phyloP scores from a whole-genome alignment of 163 green algal genomes.

The Chlorella variabilis region DNA sequence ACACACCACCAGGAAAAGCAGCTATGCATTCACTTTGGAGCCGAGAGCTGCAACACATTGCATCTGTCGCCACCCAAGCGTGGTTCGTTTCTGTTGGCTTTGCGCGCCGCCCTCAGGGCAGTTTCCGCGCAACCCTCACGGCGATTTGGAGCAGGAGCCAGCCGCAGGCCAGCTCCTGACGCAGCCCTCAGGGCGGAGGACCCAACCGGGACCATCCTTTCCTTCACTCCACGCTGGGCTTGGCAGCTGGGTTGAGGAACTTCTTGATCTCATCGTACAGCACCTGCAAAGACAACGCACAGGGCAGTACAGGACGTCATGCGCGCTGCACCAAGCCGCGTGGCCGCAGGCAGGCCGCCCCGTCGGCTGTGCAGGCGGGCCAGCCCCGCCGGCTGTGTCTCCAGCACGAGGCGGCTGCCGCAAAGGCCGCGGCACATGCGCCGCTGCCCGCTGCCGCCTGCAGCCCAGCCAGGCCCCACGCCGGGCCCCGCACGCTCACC shows the following conservation, averaged over 20 bases:
- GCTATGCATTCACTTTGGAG: background rate
- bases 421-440: too few relatives aligned
- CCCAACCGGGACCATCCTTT: too few relatives aligned
- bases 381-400: too few relatives aligned
- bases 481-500: conserved; percentile 43
- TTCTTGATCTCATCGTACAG: conserved; percentile 92
- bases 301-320: too few relatives aligned
- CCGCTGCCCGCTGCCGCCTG: background rate
- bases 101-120: too few relatives aligned
- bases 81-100: background rate
- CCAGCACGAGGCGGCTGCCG: background rate
- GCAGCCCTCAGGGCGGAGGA: too few relatives aligned
- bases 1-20: background rate
- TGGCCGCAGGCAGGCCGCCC: background rate
- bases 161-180: too few relatives aligned
- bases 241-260: conserved; percentile 32
- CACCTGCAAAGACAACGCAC: conserved; percentile 30
- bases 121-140: too few relatives aligned
- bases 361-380: too few relatives aligned
- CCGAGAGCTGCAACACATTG: background rate
- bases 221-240: background rate
- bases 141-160: too few relatives aligned
- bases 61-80: background rate
- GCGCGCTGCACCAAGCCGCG: background rate
- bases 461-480: conserved; percentile 16